Base-by-base conservation (phyloP, 805 yeast species). In the Priceomyces haplophilus region DNA sequence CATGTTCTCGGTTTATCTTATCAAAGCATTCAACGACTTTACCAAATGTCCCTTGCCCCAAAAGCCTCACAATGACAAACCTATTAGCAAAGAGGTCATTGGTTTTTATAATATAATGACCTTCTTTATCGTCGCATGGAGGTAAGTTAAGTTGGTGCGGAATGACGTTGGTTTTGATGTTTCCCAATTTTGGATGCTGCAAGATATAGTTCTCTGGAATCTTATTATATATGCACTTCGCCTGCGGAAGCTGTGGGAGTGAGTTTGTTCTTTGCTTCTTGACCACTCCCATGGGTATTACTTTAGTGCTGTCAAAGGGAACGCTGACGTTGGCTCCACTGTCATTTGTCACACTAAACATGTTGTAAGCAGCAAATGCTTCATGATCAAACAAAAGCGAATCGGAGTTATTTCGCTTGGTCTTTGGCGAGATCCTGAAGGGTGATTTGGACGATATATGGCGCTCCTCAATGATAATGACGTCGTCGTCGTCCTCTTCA, bases 31-130 rank as follows among this genome's bases (percentile, higher is more conserved):
- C 81, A 31, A 85, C 83, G 5, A 89, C 97, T 56, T 86, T 88
- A 11, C 96, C 96, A 67, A 88, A 88, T 0, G 97, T 88, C 11
- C 97, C 97, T 55, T 88, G 96, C 29, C 97, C 97, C 43, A 93
- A 68, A 25, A 88, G 66, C 44, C 79, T 74, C 25, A 77, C 64
- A 10, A 90, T 83, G 15, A 75, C 65, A 61, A 85, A 90, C 36
- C 96, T 65, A 55, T 85, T 81, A n/a, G 95, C 88, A 60, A 85
- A 83, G 2, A 61, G 54, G 23, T 82, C 80, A 45, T 81, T 79
- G 7, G 72, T 62, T 38, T 73, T 75, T 11, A 82, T 80, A 38
- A 82, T 76, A 55, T 82, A 85, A 58, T 86, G 89, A 2, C 95
- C 95, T 47, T 85, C 83, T 45, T 78, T 76, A 52, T 83, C 88